phyloP scores from a whole-genome alignment of 1,284 basidiomycete species.

The Microstroma glucosiphilum region DNA sequence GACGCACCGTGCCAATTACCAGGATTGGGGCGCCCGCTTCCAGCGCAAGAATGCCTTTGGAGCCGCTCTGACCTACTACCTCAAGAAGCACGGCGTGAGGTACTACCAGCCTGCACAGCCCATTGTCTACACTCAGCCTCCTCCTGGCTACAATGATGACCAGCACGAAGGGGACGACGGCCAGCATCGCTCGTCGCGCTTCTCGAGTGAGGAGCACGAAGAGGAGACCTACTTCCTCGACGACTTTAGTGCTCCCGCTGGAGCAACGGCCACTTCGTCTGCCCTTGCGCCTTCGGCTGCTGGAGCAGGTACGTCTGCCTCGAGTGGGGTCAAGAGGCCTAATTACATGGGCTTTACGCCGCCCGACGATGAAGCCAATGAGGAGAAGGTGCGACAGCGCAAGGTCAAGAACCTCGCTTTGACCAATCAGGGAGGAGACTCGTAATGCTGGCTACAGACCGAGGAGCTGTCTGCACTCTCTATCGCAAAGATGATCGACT shows the following conservation, averaged over 20 bases:
- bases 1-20: slow-evolving; percentile 46
- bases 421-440: slow-evolving; percentile 35
- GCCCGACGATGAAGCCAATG: slow-evolving; percentile 31
- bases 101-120: slow-evolving; percentile 38
- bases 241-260: slow-evolving; percentile 19
- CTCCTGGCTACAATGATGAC: slow-evolving; percentile 31
- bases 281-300: slow-evolving; percentile 22
- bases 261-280: slow-evolving; percentile 15
- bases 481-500: no score
- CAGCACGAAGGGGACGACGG: slow-evolving; percentile 15
- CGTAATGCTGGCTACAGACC: slow-evolving; percentile 8
- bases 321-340: slow-evolving; percentile 29
- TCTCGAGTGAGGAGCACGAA: not conserved
- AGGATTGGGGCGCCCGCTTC: slow-evolving; percentile 46
- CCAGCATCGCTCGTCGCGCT: not conserved
- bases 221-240: slow-evolving; percentile 22
- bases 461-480: no score
- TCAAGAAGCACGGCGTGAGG: slow-evolving; percentile 44
- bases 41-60: slow-evolving; percentile 42
- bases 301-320: slow-evolving; percentile 16
- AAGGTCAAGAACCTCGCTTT: slow-evolving; percentile 26
- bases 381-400: slow-evolving; percentile 18
- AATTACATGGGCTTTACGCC: slow-evolving; percentile 41
- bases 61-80: slow-evolving; percentile 42
- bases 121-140: slow-evolving; percentile 35